Base-by-base conservation (phyloP, 192 early-diverging fungal species). In the Backusella australiensis region DNA sequence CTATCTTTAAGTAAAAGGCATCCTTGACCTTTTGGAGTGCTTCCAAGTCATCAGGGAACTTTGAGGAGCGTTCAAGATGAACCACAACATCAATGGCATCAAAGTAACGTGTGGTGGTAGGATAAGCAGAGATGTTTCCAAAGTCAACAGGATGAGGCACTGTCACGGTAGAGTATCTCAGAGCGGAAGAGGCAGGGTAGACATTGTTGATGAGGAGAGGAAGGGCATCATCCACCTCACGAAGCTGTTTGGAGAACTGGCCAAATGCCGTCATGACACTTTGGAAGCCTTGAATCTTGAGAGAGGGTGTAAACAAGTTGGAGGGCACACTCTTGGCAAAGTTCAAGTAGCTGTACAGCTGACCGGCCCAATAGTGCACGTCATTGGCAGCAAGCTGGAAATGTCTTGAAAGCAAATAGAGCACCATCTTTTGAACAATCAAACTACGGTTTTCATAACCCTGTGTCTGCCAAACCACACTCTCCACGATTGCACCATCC, bases 1-100 rank as follows among this genome's bases (percentile, higher is more conserved):
- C 91, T 52, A 99, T 85, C 53, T 89, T 88, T 67, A 96, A 80
- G 75, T 92, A 90, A 74, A 98, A 96, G 8, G 97, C 96, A 0
- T 87, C 78, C 82, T 99, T 99, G 86, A 96, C 90, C 49, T 93
- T 91, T 86, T 96, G 93, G 69, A 99, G 87, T 6, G 96, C 95
- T 3, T 78, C 82, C 1, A 97, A 81, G 71, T 98, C 93, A 83
- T 94, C 91, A 19, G 97, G 96, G 96, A 96, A 99, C 77, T 93
- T 90, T 36, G 81, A 85, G 11, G 94, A 94, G 9, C 82, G 70
- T 71, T 97, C 93, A 83, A 99, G 94, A 77, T 95, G 93, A 53
- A 99, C 85, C 9, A 93, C 69, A 4, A 95, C 89, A 34, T 95
- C 93, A 72, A 96, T 83, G 12, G 92, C 90, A 72, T 90, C 90